Evolutionary conservation across 2,329 filamentous ascomycete species (phyloP).

Genomic region (Bipolaris victoriae): DNA sequence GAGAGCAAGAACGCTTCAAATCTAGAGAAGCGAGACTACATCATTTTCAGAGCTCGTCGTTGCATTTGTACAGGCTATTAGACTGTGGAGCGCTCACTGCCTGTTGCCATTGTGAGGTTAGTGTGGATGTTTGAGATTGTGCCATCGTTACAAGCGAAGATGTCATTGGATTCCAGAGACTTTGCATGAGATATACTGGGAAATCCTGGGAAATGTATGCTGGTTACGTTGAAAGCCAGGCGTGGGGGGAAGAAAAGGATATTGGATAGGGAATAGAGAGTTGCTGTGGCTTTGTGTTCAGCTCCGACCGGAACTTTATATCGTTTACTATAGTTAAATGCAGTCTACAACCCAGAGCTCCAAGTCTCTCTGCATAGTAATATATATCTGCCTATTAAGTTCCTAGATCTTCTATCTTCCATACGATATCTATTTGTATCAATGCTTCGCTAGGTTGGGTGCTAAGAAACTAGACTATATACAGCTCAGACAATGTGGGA

Average conservation of each 20-base stretch:
- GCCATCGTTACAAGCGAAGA: conserved; percentile 5
- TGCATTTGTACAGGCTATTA: conserved; percentile 22
- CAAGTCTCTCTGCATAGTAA: no score
- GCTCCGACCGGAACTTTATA: no score
- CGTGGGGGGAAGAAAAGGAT: conserved; percentile 18
- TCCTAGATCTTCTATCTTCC: no score
- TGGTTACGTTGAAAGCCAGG: conserved; percentile 20
- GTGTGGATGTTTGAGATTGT: conserved; percentile 40
- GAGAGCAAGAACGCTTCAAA: neutral
- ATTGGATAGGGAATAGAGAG: conserved; percentile 1
- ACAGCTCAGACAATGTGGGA: no score
- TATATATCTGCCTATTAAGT: no score
- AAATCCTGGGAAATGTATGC: conserved; percentile 20
- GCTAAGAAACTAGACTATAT: no score
- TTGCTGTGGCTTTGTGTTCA: no score
- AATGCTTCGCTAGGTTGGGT: no score
- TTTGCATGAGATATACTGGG: conserved; percentile 15
- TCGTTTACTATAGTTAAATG: no score
- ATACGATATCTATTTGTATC: no score
- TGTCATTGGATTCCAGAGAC: conserved; percentile 1
- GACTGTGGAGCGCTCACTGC: conserved; percentile 37
- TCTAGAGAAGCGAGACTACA: neutral
- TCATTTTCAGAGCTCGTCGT: neutral
- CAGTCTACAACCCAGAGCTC: no score
- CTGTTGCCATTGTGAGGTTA: conserved; percentile 31